phyloP scores from a whole-genome alignment of 1,284 basidiomycete genomes.

The Malassezia sympodialis region DNA sequence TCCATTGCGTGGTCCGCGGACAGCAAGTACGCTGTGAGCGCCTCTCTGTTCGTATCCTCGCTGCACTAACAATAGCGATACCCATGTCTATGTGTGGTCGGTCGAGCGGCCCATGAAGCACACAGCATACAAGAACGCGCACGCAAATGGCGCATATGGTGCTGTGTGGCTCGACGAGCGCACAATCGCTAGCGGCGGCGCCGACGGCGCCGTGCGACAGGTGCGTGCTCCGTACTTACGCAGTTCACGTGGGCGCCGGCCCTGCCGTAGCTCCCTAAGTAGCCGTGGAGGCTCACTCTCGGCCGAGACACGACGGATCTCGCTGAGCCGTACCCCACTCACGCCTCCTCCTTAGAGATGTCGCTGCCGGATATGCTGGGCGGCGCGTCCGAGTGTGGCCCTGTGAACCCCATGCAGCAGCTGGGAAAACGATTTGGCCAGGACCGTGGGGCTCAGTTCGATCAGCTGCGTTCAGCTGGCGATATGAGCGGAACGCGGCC shows the following conservation, averaged over 20 bases:
- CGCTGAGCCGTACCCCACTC: not conserved
- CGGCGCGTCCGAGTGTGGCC: conserved; percentile 43
- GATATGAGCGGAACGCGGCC: conserved; percentile 6
- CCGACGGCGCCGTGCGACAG: conserved; percentile 56
- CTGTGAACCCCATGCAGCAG: conserved; percentile 41
- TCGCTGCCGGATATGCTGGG: conserved; percentile 40
- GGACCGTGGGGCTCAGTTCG: conserved; percentile 37
- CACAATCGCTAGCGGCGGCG: conserved; percentile 64
- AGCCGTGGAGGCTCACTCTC: not conserved
- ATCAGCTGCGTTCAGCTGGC: conserved; percentile 15
- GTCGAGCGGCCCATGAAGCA: conserved; percentile 66
- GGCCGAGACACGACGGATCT: not conserved
- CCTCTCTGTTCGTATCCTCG: conserved; percentile 55
- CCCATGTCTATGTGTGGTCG: conserved; percentile 81
- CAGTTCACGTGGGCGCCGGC: conserved; percentile 2
- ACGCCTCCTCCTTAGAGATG: conserved; percentile 19
- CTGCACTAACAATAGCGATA: conserved; percentile 54
- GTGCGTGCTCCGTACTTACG: not conserved
- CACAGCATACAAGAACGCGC: conserved; percentile 60
- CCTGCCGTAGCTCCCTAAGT: not conserved
- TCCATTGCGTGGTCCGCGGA: conserved; percentile 68
- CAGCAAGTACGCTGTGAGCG: conserved; percentile 68
- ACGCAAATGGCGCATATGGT: conserved; percentile 53
- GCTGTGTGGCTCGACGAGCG: conserved; percentile 66
- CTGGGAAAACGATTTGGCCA: conserved; percentile 44